Evolutionary conservation across 768 basidiomycete species (phyloP).

Genomic region (Leucocoprinus leucothites): DNA sequence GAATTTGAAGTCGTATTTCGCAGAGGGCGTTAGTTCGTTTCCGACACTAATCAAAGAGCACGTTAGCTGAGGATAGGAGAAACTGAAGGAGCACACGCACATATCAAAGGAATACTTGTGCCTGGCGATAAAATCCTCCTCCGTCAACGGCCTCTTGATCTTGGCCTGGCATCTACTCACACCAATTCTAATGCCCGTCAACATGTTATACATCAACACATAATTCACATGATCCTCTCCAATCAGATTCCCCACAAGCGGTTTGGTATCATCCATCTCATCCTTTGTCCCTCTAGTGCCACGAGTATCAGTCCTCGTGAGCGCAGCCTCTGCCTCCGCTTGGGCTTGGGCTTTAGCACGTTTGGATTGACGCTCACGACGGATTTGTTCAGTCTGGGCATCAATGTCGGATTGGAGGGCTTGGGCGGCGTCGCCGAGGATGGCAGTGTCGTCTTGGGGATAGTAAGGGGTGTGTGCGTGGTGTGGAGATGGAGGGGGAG

Average conservation of each 20-base stretch:
- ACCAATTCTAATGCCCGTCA: slow-evolving; percentile 95
- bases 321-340: slow-evolving; percentile 57
- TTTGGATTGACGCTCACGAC: slow-evolving; percentile 73
- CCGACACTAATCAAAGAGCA: slow-evolving; percentile 59
- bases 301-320: slow-evolving; percentile 32
- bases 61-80: background rate
- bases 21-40: slow-evolving; percentile 96
- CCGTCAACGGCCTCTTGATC: slow-evolving; percentile 77
- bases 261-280: slow-evolving; percentile 38
- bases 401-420: slow-evolving; percentile 81
- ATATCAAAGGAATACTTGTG: slow-evolving; percentile 99
- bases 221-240: slow-evolving; percentile 99
- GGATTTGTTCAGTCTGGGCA: slow-evolving; percentile 83
- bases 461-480: slow-evolving; percentile 29
- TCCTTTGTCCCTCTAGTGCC: slow-evolving; percentile 16
- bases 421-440: slow-evolving; percentile 19
- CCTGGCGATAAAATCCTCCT: slow-evolving; percentile 81
- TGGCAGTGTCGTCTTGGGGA: slow-evolving; percentile 31
- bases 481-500: slow-evolving; percentile 1
- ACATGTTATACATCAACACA: slow-evolving; percentile 99
- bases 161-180: slow-evolving; percentile 97
- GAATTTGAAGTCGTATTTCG: slow-evolving; percentile 99
- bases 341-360: slow-evolving; percentile 63
- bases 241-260: slow-evolving; percentile 91
- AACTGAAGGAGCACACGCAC: slow-evolving; percentile 44